phyloP scores from a whole-genome alignment of 257 asterid genomes.

The Leonotis leonurus region DNA sequence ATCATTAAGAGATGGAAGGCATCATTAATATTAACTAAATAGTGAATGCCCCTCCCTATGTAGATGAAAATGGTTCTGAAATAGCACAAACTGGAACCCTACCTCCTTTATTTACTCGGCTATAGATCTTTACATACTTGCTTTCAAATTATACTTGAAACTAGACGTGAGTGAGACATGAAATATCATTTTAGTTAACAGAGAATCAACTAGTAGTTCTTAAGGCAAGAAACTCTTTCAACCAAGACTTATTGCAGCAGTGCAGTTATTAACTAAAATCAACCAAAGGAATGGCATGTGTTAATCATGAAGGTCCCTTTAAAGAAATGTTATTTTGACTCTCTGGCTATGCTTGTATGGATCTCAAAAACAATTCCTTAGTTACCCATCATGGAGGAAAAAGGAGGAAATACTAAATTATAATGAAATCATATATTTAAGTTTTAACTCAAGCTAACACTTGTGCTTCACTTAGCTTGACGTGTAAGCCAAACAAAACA shows the following conservation, averaged over 20 bases:
- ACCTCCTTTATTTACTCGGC: neutral
- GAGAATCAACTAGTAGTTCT: neutral
- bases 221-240: neutral
- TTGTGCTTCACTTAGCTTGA: neutral
- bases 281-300: neutral
- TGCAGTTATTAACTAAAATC: neutral
- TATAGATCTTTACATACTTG: neutral
- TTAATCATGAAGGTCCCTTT: neutral
- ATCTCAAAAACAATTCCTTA: neutral
- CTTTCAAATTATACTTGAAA: neutral
- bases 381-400: neutral
- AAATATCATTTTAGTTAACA: neutral
- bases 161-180: neutral
- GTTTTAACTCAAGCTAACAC: neutral
- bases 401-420: neutral
- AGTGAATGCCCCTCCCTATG: neutral
- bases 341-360: neutral
- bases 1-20: neutral
- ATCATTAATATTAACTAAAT: neutral
- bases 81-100: neutral
- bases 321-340: neutral
- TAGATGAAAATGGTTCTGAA: neutral
- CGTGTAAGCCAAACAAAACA: neutral
- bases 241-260: neutral
- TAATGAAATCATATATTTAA: neutral